These are phyloP conservation scores for Aureobasidium sp. DNA, from an alignment of 2,329 filamentous ascomycete species.

Conservation along the genomic window DNA sequence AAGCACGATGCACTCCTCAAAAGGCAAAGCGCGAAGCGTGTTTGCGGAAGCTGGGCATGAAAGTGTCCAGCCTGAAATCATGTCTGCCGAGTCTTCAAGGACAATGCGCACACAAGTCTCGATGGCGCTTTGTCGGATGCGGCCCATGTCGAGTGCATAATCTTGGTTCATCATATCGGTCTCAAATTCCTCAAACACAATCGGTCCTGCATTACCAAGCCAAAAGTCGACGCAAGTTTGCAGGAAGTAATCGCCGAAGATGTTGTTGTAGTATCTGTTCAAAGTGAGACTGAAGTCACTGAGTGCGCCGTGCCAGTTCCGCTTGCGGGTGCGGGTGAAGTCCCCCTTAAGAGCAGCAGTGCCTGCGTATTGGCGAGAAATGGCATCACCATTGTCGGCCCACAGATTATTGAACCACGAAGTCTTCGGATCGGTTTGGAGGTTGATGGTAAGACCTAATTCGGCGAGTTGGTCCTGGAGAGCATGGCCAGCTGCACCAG, in stretches of 20 bases:
- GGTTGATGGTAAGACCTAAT: conserved; percentile 68
- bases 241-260: conserved; percentile 96
- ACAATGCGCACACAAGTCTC: conserved; percentile 83
- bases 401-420: conserved; percentile 94
- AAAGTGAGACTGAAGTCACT: conserved; percentile 87
- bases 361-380: conserved; percentile 91
- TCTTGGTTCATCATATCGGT: conserved; percentile 88
- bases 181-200: conserved; percentile 91
- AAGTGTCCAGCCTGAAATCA: conserved; percentile 84
- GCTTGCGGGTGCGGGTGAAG: conserved; percentile 84
- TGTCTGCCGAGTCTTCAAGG: conserved; percentile 74
- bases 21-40: conserved; percentile 58
- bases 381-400: conserved; percentile 96
- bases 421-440: conserved; percentile 69
- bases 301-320: conserved; percentile 82
- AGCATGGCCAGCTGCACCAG: conserved; percentile 76
- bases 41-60: conserved; percentile 68
- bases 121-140: conserved; percentile 80
- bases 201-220: conserved; percentile 75
- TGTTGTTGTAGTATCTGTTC: conserved; percentile 72
- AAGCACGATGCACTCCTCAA: conserved; percentile 83
- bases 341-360: conserved; percentile 95
- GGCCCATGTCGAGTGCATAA: conserved; percentile 77
- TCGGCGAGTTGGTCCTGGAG: conserved; percentile 71
- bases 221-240: conserved; percentile 93